Conservation (phyloP, 768 basidiomycete genomes). For the Phaeotremella fagi region DNA sequence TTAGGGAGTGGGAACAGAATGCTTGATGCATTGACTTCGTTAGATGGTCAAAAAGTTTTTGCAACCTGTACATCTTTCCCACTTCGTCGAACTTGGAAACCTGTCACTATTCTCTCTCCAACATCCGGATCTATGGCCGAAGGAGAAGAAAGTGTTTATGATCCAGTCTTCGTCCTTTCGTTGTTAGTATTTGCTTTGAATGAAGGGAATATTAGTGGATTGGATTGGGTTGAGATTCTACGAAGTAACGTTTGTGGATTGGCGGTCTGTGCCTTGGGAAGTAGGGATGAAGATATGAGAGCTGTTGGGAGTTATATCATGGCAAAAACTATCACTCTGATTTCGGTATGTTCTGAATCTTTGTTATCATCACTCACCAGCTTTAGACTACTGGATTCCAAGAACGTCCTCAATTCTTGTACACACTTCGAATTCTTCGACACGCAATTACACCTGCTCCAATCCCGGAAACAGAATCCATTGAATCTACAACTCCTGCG, state of each 20-base stretch:
- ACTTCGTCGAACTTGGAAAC: constrained; percentile 56
- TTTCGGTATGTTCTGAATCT: constrained; percentile 63
- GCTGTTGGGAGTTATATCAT: constrained; percentile 61
- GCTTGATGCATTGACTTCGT: constrained; percentile 63
- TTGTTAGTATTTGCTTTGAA: constrained; percentile 65
- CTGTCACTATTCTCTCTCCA: not conserved
- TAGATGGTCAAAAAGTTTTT: constrained; percentile 66
- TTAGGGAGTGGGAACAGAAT: constrained; percentile 30
- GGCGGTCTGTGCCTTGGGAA: constrained; percentile 66
- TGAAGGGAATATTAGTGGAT: constrained; percentile 55
- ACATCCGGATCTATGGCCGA: constrained; percentile 23
- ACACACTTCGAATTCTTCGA: constrained; percentile 65
- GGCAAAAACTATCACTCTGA: constrained; percentile 56
- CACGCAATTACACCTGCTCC: constrained; percentile 55
- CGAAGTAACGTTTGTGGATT: constrained; percentile 72
- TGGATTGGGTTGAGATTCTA: constrained; percentile 82
- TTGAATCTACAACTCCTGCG: not conserved
- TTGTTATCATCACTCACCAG: not conserved
- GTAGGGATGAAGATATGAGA: constrained; percentile 60
- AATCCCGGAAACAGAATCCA: constrained; percentile 3
- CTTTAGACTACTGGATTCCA: constrained; percentile 62
- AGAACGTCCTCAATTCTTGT: constrained; percentile 67
- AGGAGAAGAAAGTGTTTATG: constrained; percentile 59
- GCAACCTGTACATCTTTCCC: constrained; percentile 71
- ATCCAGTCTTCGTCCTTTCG: constrained; percentile 69